Conservation (phyloP, 2,329 filamentous ascomycete genomes). For the Diaporthe capsici region DNA sequence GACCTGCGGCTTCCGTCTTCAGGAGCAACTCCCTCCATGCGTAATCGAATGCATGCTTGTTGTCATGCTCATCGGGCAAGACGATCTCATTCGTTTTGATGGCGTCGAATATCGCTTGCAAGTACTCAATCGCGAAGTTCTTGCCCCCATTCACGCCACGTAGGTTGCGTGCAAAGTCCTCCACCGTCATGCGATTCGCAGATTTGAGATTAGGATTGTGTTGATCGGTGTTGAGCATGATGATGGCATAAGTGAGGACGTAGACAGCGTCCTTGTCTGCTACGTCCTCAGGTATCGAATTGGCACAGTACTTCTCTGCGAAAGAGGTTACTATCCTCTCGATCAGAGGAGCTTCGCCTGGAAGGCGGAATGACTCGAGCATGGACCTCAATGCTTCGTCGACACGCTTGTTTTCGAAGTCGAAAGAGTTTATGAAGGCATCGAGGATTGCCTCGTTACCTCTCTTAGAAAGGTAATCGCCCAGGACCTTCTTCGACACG, state of each 20-base stretch:
- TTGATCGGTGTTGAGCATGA: slow-evolving; percentile 96
- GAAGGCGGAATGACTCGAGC: slow-evolving; percentile 93
- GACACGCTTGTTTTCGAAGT: slow-evolving; percentile 88
- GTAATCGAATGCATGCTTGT: slow-evolving; percentile 95
- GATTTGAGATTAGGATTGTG: slow-evolving; percentile 92
- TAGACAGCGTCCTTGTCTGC: slow-evolving; percentile 90
- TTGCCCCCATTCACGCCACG: slow-evolving; percentile 88
- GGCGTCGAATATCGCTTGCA: slow-evolving; percentile 89
- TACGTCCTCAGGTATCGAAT: slow-evolving; percentile 79
- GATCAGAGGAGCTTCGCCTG: slow-evolving; percentile 93
- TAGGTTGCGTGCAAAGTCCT: slow-evolving; percentile 90
- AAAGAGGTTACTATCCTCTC: slow-evolving; percentile 92
- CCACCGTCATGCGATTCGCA: slow-evolving; percentile 85
- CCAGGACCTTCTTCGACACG: slow-evolving; percentile 90
- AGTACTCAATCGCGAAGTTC: slow-evolving; percentile 86
- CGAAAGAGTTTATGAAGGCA: slow-evolving; percentile 88
- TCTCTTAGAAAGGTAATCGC: slow-evolving; percentile 93
- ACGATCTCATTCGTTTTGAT: slow-evolving; percentile 97
- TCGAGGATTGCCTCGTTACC: slow-evolving; percentile 88
- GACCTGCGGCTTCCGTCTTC: slow-evolving; percentile 83
- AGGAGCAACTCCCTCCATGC: slow-evolving; percentile 95
- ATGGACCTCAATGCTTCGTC: slow-evolving; percentile 91
- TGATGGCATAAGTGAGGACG: slow-evolving; percentile 94
- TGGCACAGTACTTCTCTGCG: slow-evolving; percentile 84
- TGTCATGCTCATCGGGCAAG: slow-evolving; percentile 95